Base-by-base conservation (phyloP, 768 basidiomycete species). In the Lanmaoa pseudosensibilis region DNA sequence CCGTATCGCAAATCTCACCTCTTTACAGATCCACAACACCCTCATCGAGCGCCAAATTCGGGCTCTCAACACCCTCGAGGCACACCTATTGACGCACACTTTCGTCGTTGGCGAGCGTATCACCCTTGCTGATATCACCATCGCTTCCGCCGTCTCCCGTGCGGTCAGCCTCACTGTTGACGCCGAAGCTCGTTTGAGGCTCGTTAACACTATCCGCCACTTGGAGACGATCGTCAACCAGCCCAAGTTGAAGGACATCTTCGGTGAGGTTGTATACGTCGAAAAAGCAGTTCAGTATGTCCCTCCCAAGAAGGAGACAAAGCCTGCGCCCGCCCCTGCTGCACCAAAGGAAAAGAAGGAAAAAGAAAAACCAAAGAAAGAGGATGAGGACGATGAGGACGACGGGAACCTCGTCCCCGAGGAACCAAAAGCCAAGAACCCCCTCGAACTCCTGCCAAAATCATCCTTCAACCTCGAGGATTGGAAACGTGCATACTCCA, bases 401-500 rank as follows among this genome's bases (percentile, higher is more conserved):
- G 92, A 94, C 6, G 88, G 87, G 57, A 77, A 78, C 55, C 73
- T 80, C 45, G 85, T 89, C 27, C 86, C 88, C 23, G 84, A 83
- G 48, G 93, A 90, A 75, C 92, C 95, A 63, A 96, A 96, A 73
- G 82, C 75, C 55, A 94, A 95, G 84, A 96, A 97, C 82, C 96
- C 96, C 27, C 86, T 96, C 50, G 96, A 97, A 61, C 81, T 83
- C 59, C 84, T 98, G 39, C 93, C 94, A 64, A 95, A 92, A 75
- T 89, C 90, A 12, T 76, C 82, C 6, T 85, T 92, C 75, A 93
- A 93, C 78, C 84, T 94, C 54, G 90, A 96, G 74, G 94, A 98
- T 76, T 97, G 93, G 94, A 98, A 98, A 74, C 87, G 92, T 44
- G 88, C 90, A 43, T 99, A 98, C 81, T 97, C 94, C 67, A 98